Evolutionary conservation across 345 rosid species (phyloP).

Genomic region (Eucalyptus sp.): DNA sequence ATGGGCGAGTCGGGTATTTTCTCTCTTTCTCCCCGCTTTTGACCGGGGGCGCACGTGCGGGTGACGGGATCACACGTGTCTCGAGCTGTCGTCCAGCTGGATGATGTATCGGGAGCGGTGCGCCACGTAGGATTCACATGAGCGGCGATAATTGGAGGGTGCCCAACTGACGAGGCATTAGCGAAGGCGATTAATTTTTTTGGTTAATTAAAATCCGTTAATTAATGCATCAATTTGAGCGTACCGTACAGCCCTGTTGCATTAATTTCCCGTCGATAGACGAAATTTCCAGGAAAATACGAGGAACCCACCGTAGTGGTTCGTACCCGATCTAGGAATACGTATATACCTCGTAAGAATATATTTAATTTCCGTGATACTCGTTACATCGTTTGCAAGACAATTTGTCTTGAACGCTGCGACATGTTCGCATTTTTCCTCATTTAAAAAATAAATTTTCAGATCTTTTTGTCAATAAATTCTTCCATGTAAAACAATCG

Average conservation of each 20-base stretch:
- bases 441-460: not conserved
- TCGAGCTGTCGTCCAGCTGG: conserved; percentile 33
- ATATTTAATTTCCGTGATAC: not conserved
- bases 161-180: not conserved
- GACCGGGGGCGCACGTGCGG: conserved; percentile 27
- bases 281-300: not conserved
- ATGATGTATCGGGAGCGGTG: conserved; percentile 11
- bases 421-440: not conserved
- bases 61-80: conserved; percentile 33
- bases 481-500: not conserved
- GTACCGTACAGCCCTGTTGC: not conserved
- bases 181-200: not conserved
- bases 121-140: conserved; percentile 59
- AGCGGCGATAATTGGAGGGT: not conserved
- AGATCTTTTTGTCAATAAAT: not conserved
- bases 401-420: not conserved
- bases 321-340: not conserved
- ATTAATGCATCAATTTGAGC: not conserved
- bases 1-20: not conserved
- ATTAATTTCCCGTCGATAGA: not conserved
- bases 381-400: not conserved
- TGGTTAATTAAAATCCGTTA: not conserved
- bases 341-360: not conserved
- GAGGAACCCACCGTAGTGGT: not conserved
- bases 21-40: not conserved